A percentile compares a stretch with the other conserved stretches of the same genome.
phyloP scores from a whole-genome alignment of 2,329 filamentous ascomycete species.

The Colletotrichum theobromicola region DNA sequence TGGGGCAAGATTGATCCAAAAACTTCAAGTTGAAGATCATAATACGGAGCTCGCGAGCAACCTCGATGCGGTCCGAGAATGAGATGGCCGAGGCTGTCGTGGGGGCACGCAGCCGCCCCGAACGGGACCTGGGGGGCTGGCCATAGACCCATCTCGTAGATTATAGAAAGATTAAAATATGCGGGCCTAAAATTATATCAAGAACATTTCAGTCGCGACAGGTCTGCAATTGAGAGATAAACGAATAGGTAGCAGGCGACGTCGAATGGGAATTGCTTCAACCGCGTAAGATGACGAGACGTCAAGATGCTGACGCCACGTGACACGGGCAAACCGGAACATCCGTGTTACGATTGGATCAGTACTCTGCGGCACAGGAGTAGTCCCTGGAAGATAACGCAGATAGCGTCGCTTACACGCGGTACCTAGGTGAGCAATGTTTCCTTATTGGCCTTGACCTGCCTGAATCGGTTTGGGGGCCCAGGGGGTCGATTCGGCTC shows the following conservation, averaged over 20 bases:
- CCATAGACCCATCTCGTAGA: neutral
- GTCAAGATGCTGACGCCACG: neutral
- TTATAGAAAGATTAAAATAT: neutral
- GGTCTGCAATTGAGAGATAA: neutral
- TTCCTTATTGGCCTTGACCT: neutral
- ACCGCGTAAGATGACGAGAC: neutral
- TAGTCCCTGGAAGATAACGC: neutral
- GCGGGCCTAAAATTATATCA: fast-evolving
- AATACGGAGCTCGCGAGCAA: neutral
- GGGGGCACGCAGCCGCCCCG: neutral
- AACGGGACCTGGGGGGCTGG: neutral
- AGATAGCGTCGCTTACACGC: neutral
- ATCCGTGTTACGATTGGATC: neutral
- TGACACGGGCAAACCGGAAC: neutral
- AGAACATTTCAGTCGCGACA: fast-evolving
- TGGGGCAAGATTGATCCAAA: neutral
- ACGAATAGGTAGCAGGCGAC: neutral
- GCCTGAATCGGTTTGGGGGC: neutral
- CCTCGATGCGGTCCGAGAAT: neutral
- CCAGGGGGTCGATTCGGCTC: neutral
- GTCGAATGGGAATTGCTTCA: neutral
- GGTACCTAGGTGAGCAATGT: neutral
- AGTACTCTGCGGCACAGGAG: neutral
- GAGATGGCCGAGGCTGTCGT: neutral
- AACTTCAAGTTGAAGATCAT: neutral